Evolutionary conservation across 495 filamentous ascomycete genomes (phyloP).

Genomic region (Penicillium cataractarum): DNA sequence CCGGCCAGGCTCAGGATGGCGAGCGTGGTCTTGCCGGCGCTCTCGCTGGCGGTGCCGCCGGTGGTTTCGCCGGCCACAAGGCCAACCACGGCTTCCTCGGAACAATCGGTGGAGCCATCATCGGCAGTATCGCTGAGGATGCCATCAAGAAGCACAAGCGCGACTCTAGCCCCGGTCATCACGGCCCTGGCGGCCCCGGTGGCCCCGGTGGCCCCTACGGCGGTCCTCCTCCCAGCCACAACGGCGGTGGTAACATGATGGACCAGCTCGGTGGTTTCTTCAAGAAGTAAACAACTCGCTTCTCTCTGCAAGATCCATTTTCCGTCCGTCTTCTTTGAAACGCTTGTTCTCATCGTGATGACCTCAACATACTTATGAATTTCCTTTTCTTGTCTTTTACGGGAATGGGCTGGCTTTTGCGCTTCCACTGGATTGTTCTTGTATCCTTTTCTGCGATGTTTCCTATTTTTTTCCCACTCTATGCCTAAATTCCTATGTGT

Average conservation of each 20-base stretch:
- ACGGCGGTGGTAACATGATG: constrained; percentile 39
- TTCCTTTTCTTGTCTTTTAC: constrained; percentile 25
- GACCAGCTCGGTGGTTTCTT: constrained; percentile 49
- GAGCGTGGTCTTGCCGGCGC: constrained; percentile 54
- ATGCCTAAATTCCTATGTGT: constrained; percentile 15
- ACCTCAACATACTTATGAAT: constrained; percentile 29
- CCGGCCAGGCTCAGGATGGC: constrained; percentile 47
- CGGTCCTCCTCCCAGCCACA: constrained; percentile 23
- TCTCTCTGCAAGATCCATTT: not conserved
- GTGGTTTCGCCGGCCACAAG: constrained; percentile 53
- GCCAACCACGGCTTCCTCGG: constrained; percentile 54
- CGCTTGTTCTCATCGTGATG: constrained; percentile 19
- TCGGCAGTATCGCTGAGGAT: constrained; percentile 51
- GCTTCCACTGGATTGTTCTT: constrained; percentile 10
- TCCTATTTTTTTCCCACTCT: constrained; percentile 16
- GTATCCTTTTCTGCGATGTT: not conserved
- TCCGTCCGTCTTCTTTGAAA: constrained; percentile 7
- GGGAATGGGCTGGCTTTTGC: constrained; percentile 22
- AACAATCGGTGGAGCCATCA: constrained; percentile 54
- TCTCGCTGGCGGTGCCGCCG: constrained; percentile 50
- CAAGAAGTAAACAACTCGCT: constrained; percentile 40
- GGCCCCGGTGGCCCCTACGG: constrained; percentile 29
- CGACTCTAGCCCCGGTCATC: constrained; percentile 26
- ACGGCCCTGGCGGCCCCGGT: constrained; percentile 25
- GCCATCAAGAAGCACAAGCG: constrained; percentile 50